Conservation (phyloP, 2,329 filamentous ascomycete genomes). For the Colletotrichum sp. region DNA sequence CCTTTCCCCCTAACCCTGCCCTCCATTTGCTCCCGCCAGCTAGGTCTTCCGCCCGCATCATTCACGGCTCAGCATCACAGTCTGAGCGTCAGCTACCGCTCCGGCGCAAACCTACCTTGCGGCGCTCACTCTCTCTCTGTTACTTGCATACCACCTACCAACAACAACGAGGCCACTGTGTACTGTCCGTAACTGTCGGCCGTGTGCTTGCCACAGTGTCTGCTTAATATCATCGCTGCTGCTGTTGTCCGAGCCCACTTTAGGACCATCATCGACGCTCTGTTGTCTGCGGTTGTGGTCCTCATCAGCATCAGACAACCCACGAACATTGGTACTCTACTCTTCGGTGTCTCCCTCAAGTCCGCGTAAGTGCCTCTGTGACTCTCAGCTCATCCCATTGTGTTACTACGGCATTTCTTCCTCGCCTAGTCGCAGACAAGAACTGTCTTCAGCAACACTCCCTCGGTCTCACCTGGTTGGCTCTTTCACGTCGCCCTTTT, state of each 20-base stretch:
- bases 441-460: neutral
- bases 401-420: neutral
- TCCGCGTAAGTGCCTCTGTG: neutral
- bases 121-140: neutral
- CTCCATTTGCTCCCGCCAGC: neutral
- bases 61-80: neutral
- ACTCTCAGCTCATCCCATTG: neutral
- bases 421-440: neutral
- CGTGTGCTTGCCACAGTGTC: neutral
- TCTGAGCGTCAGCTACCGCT: neutral
- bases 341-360: neutral
- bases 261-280: neutral
- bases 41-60: neutral
- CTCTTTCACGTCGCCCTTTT: neutral
- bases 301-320: neutral
- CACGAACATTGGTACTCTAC: neutral
- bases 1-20: neutral
- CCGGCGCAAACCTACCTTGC: neutral
- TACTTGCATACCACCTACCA: neutral
- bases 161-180: neutral
- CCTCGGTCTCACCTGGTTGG: neutral
- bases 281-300: neutral
- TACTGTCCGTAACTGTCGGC: neutral
- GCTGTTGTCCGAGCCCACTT: neutral
- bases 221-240: neutral